Evolutionary conservation across 108 stramenopile species (phyloP).

Genomic region (Nitzschia sp.): DNA sequence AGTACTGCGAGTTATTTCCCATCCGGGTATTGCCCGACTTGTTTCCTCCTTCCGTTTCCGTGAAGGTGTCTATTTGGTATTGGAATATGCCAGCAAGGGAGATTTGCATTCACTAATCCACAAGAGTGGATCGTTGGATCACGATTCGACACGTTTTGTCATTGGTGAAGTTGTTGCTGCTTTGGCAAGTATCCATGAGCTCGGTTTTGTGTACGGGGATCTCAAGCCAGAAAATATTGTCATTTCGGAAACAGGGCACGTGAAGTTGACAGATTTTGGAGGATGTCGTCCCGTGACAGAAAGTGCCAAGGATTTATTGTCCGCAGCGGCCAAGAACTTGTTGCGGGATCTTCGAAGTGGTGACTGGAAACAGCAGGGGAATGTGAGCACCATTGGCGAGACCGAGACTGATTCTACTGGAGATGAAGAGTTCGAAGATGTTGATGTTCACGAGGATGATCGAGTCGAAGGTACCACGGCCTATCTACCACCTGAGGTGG

Average conservation of each 20-base stretch:
- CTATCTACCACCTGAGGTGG: conserved; percentile 96
- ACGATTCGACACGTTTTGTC: conserved; percentile 86
- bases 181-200: conserved; percentile 83
- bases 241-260: conserved; percentile 91
- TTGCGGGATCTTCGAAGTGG: conserved; percentile 82
- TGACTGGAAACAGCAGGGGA: conserved; percentile 70
- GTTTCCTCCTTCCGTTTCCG: conserved; percentile 90
- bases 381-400: conserved; percentile 22
- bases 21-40: conserved; percentile 90
- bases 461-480: conserved; percentile 95
- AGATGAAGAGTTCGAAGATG: conserved; percentile 6
- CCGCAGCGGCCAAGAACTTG: conserved; percentile 49
- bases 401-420: conserved; percentile 13
- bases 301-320: conserved; percentile 54
- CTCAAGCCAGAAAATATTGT: conserved; percentile 94
- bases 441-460: conserved; percentile 56
- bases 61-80: conserved; percentile 89
- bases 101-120: conserved; percentile 87
- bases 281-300: conserved; percentile 84
- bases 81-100: conserved; percentile 93
- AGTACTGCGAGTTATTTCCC: conserved; percentile 77
- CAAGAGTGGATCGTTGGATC: conserved; percentile 86
- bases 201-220: conserved; percentile 87
- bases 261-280: conserved; percentile 97
- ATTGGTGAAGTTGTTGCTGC: conserved; percentile 89